phyloP scores from a whole-genome alignment of 73 alveolate genomes.

The Diophrys sp. region DNA sequence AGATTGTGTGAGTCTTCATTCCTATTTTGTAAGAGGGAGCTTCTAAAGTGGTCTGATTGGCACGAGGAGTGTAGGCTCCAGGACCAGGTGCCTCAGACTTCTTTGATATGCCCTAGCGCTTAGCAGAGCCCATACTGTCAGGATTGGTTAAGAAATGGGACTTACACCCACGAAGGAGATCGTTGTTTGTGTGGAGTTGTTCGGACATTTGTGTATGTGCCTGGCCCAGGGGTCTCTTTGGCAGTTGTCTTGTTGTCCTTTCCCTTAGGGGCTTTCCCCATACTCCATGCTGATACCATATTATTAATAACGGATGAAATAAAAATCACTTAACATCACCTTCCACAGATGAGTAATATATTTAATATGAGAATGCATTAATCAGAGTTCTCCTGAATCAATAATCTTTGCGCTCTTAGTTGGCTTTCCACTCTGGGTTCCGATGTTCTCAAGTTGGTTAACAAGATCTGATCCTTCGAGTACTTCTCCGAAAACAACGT shows the following conservation, averaged over 20 bases:
- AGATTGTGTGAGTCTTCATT: background rate
- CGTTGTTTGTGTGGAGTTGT: background rate
- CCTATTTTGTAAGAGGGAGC: background rate
- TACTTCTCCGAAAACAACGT: too few species aligned
- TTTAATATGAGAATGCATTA: too few species aligned
- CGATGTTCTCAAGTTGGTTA: too few species aligned
- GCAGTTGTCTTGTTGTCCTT: background rate
- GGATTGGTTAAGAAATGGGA: background rate
- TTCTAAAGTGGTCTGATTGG: background rate
- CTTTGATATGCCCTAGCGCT: conserved; percentile 1
- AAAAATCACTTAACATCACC: too few species aligned
- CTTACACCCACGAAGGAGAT: conserved; percentile 10
- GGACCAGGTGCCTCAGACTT: conserved; percentile 10
- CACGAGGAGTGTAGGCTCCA: conserved; percentile 3
- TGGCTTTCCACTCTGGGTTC: conserved; percentile 43
- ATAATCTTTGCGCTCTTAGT: conserved; percentile 9
- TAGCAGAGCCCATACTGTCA: background rate
- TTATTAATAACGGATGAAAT: too few species aligned
- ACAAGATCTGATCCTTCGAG: too few species aligned
- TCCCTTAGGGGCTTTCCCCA: background rate
- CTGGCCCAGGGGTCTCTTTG: conserved; percentile 5
- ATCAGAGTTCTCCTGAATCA: background rate
- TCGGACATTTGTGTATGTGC: background rate
- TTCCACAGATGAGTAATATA: too few species aligned
- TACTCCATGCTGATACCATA: background rate